Evolutionary conservation across 495 filamentous ascomycete genomes (phyloP).

Genomic region (Aspergillus saccharolyticus): DNA sequence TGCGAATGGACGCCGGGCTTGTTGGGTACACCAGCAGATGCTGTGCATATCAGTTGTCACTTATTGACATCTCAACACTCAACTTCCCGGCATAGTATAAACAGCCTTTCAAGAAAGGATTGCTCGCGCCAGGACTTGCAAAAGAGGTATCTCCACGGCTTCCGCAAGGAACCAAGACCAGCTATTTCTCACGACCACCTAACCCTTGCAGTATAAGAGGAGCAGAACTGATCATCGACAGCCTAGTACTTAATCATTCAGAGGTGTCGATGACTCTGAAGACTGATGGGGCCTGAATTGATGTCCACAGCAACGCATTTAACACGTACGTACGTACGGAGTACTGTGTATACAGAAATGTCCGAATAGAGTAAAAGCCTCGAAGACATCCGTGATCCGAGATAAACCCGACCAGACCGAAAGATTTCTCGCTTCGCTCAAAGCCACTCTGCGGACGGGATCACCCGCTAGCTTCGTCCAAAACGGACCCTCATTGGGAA

Average conservation of each 20-base stretch:
- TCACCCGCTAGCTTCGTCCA: background rate
- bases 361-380: background rate
- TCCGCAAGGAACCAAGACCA: too few species aligned
- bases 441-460: background rate
- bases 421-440: background rate
- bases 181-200: too few species aligned
- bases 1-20: background rate
- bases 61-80: too few species aligned
- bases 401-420: background rate
- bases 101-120: too few species aligned
- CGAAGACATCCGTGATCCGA: background rate
- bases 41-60: too few species aligned
- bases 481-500: background rate
- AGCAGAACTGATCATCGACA: background rate
- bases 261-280: too few species aligned
- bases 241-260: background rate
- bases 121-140: too few species aligned
- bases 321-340: background rate
- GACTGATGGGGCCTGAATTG: too few species aligned
- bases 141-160: background rate
- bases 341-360: background rate
- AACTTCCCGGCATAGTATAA: too few species aligned
- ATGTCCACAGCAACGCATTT: too few species aligned
- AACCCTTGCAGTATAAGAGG: too few species aligned
- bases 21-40: too few species aligned